Evolutionary conservation across 768 basidiomycete species (phyloP), one percentile per base, ranked within the genome.

Genomic region (Rubroboletus satanas): DNA sequence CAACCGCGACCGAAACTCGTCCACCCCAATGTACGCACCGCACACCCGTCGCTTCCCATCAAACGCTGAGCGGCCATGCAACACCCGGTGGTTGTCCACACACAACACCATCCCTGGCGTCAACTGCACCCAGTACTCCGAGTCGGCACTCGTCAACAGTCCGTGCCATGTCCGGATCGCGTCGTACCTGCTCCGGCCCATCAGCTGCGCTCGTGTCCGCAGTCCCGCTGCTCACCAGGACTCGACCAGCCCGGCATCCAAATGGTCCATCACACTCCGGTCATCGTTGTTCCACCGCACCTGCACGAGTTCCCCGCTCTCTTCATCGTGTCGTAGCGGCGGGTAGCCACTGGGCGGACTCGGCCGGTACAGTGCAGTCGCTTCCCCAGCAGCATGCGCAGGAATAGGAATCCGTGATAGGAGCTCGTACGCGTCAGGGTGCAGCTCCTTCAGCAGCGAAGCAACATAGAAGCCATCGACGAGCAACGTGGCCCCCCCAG

Each of bases 201-300:
- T 62, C 39, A 60, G 36, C 31, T 15, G 17, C 21, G 29, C 11
- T 29, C 42, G 5, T 29, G n/a, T 44, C 17, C 18, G 23, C 12
- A 18, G 45, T 15, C 12, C 2, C 46, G 7, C 48, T 17, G 12
- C 52, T 38, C 60, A 87, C 93, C 93, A 98, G 51, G 79, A 75
- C 63, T 90, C 88, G 10, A 98, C 83, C 56, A 81, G 63, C 8
- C 77, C 76, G 0, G 84, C 74, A 15, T 75, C 73, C 58, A 92
- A 59, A 57, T 78, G 74, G 56, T 75, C 81, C 76, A 98, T 80
- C 3, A 86, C 87, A 54, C 91, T 94, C 49, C 96, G 76, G 69
- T 98, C 95, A 60, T 94, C 89, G 57, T 93, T 95, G 65, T 98
- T 98, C 91, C 94, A 98, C 50, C 95, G 73, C 33, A 98, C 86